Evolutionary conservation across 331 rosid genomes (phyloP).

Genomic region (Saraca asoca): DNA sequence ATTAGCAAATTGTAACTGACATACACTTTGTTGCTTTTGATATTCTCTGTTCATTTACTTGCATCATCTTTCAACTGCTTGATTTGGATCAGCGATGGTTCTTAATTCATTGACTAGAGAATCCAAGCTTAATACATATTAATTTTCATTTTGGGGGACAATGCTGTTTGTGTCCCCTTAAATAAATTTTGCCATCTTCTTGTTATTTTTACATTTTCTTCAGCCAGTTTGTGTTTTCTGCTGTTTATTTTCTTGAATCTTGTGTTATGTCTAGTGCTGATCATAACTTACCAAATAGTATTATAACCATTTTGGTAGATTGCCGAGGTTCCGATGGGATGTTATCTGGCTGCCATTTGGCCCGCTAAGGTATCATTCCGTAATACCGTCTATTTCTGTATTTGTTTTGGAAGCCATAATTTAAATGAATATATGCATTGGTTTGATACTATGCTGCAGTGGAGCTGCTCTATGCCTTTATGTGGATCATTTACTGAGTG

Average conservation of each 20-base stretch:
- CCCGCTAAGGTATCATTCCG: constrained; percentile 58
- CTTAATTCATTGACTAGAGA: constrained; percentile 16
- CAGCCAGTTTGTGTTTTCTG: constrained; percentile 1
- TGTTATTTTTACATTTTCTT: constrained; percentile 1
- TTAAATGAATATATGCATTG: constrained; percentile 9
- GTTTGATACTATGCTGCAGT: constrained; percentile 47
- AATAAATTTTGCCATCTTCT: constrained; percentile 12
- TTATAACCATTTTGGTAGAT: constrained; percentile 40
- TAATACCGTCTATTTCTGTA: not conserved
- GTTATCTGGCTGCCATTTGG: constrained; percentile 88
- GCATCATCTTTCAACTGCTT: not conserved
- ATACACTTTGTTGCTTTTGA: not conserved
- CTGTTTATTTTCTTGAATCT: constrained; percentile 12
- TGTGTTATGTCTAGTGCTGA: constrained; percentile 28
- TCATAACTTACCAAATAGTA: constrained; percentile 8
- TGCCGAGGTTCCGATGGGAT: constrained; percentile 87
- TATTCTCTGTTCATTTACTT: not conserved
- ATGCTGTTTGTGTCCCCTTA: not conserved
- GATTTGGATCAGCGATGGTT: constrained; percentile 5
- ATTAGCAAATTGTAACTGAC: not conserved
- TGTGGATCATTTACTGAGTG: constrained; percentile 66
- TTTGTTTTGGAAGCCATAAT: constrained; percentile 15
- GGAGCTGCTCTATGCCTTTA: constrained; percentile 75
- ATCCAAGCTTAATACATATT: constrained; percentile 9
- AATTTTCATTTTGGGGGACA: not conserved